Base-by-base conservation (phyloP, 345 rosid species). In the Punica granatum region DNA sequence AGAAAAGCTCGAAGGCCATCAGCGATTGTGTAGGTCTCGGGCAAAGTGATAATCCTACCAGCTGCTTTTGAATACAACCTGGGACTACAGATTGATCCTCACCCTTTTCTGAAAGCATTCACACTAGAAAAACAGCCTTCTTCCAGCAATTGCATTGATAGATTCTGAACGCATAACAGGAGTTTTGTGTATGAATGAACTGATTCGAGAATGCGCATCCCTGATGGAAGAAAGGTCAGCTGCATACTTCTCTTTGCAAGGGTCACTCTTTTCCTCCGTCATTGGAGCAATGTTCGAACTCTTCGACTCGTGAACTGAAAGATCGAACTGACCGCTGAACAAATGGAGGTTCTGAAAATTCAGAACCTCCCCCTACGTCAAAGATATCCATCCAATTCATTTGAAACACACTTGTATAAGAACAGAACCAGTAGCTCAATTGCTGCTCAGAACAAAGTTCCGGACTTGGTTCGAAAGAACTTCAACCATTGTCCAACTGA, bases 101-200 rank as follows among this genome's bases (percentile, higher is more conserved):
- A 90, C 97, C 98, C 93, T 81, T n/a, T 90, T 92, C 60, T 92
- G 96, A 71, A 85, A 88, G 73, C 92, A 88, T 81, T 90, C 98
- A 73, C 96, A 88, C 65, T 92, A 90, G 74, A 90, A 90, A 69
- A 82, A 92, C 41, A 92, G 74, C 70, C 39, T 82, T 83, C 83
- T 87, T 58, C 89, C 89, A 31, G 86, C 82, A n/a, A 88, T 58
- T 62, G 71, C 70, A 80, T 90, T 77, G 21, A 92, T 81, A 42
- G 93, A 72, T 59, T 82, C 92, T 1, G 96, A 90, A 64, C 90
- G 73, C 59, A 92, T 72, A 31, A 92, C 88, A 6, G 96, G 93
- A 64, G 96, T 88, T 80, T 49, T 88, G 64, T 87, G 87, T 63
- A 90, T 72, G 78, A 80, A 88, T 0, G 89, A 62, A 49, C 68